phyloP scores from a whole-genome alignment of 2,329 filamentous ascomycete genomes.

The Sporothrix globosa region DNA sequence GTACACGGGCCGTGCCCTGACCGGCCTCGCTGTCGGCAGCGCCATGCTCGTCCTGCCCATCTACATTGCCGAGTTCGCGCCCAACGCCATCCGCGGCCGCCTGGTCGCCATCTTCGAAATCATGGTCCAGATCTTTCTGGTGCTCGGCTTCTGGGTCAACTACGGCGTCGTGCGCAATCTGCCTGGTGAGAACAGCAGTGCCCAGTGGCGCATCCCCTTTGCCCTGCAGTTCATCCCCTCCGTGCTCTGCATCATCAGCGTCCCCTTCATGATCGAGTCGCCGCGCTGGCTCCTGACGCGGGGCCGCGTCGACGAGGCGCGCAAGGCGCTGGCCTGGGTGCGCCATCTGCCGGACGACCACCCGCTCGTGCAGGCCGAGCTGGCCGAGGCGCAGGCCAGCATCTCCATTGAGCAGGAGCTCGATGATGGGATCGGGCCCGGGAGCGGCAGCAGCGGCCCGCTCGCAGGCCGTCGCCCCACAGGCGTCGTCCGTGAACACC shows the following conservation, averaged over 20 bases:
- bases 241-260: conserved; percentile 49
- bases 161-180: conserved; percentile 49
- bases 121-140: conserved; percentile 56
- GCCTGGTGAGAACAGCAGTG: conserved; percentile 37
- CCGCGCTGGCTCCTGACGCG: conserved; percentile 51
- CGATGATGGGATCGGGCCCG: background rate
- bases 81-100: conserved; percentile 61
- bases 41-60: conserved; percentile 63
- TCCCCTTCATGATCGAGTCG: conserved; percentile 49
- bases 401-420: conserved; percentile 19
- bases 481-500: conserved; percentile 22
- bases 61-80: conserved; percentile 66
- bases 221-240: conserved; percentile 53
- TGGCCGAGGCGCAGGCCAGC: conserved; percentile 49
- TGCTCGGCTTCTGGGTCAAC: conserved; percentile 58
- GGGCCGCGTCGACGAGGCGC: conserved; percentile 47
- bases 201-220: conserved; percentile 55
- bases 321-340: conserved; percentile 48
- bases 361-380: conserved; percentile 49
- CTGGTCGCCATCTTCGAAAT: conserved; percentile 59
- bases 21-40: conserved; percentile 60
- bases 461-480: too few species aligned
- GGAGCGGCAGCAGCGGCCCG: background rate
- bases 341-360: conserved; percentile 39
- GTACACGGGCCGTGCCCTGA: conserved; percentile 60